Evolutionary conservation across 768 basidiomycete species (phyloP), one percentile per base, ranked within the genome.

Genomic region (Lentinula detonsa): DNA sequence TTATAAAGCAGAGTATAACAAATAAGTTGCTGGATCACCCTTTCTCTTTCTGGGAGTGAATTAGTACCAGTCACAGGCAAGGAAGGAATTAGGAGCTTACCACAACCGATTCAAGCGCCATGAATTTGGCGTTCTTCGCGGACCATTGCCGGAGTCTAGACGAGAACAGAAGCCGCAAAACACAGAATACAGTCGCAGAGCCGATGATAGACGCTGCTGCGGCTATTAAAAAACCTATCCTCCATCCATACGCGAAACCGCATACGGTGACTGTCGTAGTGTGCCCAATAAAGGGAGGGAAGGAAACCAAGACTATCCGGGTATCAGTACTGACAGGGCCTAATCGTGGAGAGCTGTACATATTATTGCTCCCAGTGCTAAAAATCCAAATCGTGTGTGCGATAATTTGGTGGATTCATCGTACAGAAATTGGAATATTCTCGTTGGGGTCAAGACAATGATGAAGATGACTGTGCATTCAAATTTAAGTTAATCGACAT

Each of bases 171-270:
- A 78, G 71, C 16, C 90, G 83, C 59, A 93, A 75, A 49, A 79
- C 65, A 31, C 83, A 60, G 67, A 94, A 94, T 4, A 77, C 81
- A 8, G 86, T 55, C 1, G 81, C 81, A 23, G 90, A 84, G 37
- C 90, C 91, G 2, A 83, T 60, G 31, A 93, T 59, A 18, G 89
- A 88, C 1, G 77, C 85, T 13, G 73, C 70, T 0, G 82, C 80
- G 2, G 86, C 84, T 61, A 93, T 80, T 64, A 77, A 78, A 73
- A 90, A 88, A 0, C 93, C 93, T 15, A 56, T 42, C 61, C 80
- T 80, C 75, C 91, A 79, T 49, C 93, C 92, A 66, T 90, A 94
- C 1, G 90, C 87, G 71, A 93, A 94, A 1, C 93, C 93, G 66
- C 85, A 87, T 7, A 95, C 69, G 11, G 87, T 85, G 33, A 84